Conservation (phyloP, 257 asterid species). For the Vinca minor region DNA sequence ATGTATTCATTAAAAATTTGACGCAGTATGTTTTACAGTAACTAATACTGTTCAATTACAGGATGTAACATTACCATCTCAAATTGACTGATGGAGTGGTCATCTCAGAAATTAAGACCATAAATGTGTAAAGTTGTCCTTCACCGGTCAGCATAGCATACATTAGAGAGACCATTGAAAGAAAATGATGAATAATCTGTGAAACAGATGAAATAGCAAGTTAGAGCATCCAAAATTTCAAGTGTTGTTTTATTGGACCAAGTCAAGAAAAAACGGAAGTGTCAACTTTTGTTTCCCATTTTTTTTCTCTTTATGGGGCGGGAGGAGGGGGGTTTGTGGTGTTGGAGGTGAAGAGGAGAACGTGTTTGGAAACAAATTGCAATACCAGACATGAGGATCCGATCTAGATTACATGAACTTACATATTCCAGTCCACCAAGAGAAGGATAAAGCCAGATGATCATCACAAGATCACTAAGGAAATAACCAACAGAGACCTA, state of each 20-base stretch:
- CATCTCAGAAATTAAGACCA: conserved; percentile 72
- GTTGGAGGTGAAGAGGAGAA: no score
- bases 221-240: no score
- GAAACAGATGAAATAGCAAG: conserved; percentile 13
- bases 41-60: not conserved
- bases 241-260: no score
- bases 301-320: no score
- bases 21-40: no score
- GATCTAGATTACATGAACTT: conserved; percentile 29
- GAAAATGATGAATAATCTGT: conserved; percentile 83
- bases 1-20: no score
- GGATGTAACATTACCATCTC: conserved; percentile 54
- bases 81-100: conserved; percentile 77
- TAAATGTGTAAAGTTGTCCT: conserved; percentile 65
- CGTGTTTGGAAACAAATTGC: not conserved
- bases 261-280: not conserved
- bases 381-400: not conserved
- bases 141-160: conserved; percentile 73
- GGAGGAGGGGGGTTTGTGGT: not conserved
- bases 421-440: conserved; percentile 85
- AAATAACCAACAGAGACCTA: conserved; percentile 77
- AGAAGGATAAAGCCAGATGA: conserved; percentile 71
- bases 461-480: conserved; percentile 68
- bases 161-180: conserved; percentile 43
- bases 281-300: no score